Evolutionary conservation across 1,284 basidiomycete species (phyloP).

Genomic region (Moesziomyces aphidis): DNA sequence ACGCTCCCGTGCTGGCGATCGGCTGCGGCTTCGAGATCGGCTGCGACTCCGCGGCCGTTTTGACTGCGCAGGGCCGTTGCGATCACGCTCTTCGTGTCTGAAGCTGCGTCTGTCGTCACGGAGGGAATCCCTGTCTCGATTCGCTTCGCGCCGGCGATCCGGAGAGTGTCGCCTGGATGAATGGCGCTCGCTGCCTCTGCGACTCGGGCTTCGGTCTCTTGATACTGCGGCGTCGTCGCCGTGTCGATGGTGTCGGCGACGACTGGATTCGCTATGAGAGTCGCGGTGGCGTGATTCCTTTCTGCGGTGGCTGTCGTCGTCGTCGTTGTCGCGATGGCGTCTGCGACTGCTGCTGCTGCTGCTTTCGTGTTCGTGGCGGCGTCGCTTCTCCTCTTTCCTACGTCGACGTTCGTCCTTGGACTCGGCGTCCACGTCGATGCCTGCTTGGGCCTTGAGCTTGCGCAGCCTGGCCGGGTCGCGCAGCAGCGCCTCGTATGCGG

Average conservation of each 20-base stretch:
- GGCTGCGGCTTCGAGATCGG: slow-evolving; percentile 21
- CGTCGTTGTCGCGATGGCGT: slow-evolving; percentile 11
- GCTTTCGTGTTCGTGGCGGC: slow-evolving; percentile 13
- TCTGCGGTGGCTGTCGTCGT: slow-evolving; percentile 7
- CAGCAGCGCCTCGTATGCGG: slow-evolving; percentile 87
- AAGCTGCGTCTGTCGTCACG: slow-evolving; percentile 18
- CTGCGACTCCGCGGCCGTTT: slow-evolving; percentile 19
- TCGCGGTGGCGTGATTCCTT: slow-evolving; percentile 6
- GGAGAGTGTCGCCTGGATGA: slow-evolving; percentile 17
- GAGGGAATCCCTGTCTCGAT: slow-evolving; percentile 40
- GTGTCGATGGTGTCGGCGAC: slow-evolving; percentile 34
- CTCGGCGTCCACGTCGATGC: slow-evolving; percentile 74
- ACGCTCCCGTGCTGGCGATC: slow-evolving; percentile 14
- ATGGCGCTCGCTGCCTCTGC: slow-evolving; percentile 22
- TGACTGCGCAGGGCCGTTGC: slow-evolving; percentile 11
- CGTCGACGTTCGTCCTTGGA: slow-evolving; percentile 68
- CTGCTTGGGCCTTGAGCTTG: slow-evolving; percentile 71
- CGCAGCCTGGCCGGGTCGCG: slow-evolving; percentile 88
- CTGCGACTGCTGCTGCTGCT: slow-evolving; percentile 1
- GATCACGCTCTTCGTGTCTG: slow-evolving; percentile 23
- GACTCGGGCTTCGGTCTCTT: slow-evolving; percentile 16
- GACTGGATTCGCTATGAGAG: slow-evolving; percentile 7
- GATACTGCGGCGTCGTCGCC: slow-evolving; percentile 58
- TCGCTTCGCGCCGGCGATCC: slow-evolving; percentile 46
- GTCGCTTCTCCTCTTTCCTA: slow-evolving; percentile 73